These are phyloP conservation scores for Apiospora aurea DNA, from an alignment of 2,329 filamentous ascomycete genomes.

Conservation along the genomic window DNA sequence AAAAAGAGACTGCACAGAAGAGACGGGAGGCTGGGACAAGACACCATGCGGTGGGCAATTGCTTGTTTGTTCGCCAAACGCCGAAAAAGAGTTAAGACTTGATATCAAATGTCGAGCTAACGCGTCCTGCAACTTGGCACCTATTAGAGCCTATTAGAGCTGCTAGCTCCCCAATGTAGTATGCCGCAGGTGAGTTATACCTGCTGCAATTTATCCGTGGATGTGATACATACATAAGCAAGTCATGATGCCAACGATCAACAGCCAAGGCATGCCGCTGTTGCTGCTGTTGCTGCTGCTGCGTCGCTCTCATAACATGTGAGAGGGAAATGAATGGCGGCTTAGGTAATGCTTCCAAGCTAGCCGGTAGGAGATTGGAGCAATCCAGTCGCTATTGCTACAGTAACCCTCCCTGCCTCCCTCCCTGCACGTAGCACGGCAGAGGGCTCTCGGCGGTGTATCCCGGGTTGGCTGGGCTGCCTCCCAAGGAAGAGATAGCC, in stretches of 20 bases:
- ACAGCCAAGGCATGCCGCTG: background rate
- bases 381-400: background rate
- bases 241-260: background rate
- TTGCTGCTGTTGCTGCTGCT: background rate
- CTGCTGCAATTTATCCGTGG: background rate
- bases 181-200: background rate
- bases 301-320: background rate
- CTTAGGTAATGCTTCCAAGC: background rate
- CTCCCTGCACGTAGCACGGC: background rate
- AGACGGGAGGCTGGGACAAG: background rate
- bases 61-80: constrained; percentile 10
- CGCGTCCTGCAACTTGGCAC: constrained; percentile 11
- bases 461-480: background rate
- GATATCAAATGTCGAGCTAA: constrained; percentile 16
- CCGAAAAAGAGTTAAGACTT: constrained; percentile 7
- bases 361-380: constrained; percentile 1
- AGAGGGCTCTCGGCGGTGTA: constrained; percentile 8
- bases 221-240: too few species aligned
- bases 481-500: constrained; percentile 11
- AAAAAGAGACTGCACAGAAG: background rate
- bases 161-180: background rate
- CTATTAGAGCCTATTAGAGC: constrained; percentile 12
- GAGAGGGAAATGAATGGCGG: background rate
- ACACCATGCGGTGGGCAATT: background rate
- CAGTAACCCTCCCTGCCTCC: background rate